Evolutionary conservation across 2,329 filamentous ascomycete species (phyloP), one percentile per base, ranked within the genome.

Genomic region (Scedosporium minutisporum): DNA sequence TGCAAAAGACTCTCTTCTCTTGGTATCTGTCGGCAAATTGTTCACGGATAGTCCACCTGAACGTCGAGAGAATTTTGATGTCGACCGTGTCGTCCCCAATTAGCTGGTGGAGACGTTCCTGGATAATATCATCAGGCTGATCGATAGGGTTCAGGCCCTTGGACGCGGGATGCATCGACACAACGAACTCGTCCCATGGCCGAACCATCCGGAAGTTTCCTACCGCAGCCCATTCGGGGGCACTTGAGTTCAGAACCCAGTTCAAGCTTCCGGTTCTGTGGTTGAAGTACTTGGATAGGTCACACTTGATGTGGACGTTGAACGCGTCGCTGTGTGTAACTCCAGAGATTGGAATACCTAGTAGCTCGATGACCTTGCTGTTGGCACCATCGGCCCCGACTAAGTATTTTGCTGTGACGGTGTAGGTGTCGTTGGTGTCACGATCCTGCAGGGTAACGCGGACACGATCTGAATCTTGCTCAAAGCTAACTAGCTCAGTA

Each of bases 371-470:
- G 4, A 77, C 71, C 61, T 70, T 69, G 63, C 74, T 76, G n/a
- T 72, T 70, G 1, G 72, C 72, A 1, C 75, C 85, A 68, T 87
- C 85, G 55, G 80, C 82, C 3, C 84, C 85, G 65, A 87, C 84
- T 6, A 87, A 72, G 65, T 82, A 87, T 61, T 79, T 80, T 0
- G 82, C 78, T 7, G 75, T 73, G 46, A 87, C 51, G 16, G 21
- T 27, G 51, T 55, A 55, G 18, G 51, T 55, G 14, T 21, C 51
- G 6, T 23, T 25, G 3, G 61, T 53, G 12, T 59, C 58, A 7
- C 63, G 57, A 64, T 73, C 71, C 7, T 62, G 51, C 18, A 72
- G 65, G 9, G 65, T 66, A 6, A 63, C 66, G 16, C 66, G 74
- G n/a, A 72, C 68, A 5, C 71, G 71, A 2, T 72, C 51, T 0